Percentiles rank a stretch among this genome's conserved stretches.
Conservation (phyloP, 1,284 basidiomycete genomes). For the Fistulinella cinereoalba region DNA sequence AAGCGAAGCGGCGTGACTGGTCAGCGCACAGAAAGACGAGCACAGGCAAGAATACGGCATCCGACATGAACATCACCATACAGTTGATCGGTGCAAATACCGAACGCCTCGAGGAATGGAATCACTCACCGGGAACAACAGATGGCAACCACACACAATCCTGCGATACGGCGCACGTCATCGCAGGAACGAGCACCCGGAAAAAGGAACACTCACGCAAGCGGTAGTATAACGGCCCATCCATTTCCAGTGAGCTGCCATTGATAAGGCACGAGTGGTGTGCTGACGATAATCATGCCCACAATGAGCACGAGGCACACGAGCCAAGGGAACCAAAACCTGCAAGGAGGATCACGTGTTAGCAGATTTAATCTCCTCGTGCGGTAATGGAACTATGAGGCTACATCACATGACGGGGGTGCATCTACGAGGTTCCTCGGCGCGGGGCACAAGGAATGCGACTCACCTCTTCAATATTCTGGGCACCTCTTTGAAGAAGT, state of each 20-base stretch:
- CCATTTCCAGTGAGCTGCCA: constrained; percentile 61
- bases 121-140: constrained; percentile 62
- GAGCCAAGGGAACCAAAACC: constrained; percentile 36
- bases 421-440: not conserved
- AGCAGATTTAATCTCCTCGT: constrained; percentile 12
- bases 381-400: constrained; percentile 2
- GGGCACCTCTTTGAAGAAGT: constrained; percentile 88
- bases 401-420: not conserved
- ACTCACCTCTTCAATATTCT: constrained; percentile 67
- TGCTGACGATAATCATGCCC: constrained; percentile 58
- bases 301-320: constrained; percentile 39
- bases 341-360: constrained; percentile 16
- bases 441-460: not conserved
- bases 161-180: constrained; percentile 30
- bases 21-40: constrained; percentile 14
- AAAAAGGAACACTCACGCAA: constrained; percentile 46
- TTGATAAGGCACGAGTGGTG: constrained; percentile 51
- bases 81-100: not conserved
- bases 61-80: too few relatives aligned
- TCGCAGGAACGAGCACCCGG: not conserved
- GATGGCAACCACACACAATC: constrained; percentile 58
- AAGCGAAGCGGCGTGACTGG: constrained; percentile 13
- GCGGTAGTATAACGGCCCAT: constrained; percentile 71
- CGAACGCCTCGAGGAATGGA: constrained; percentile 1
- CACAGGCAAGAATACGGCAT: too few relatives aligned